Percentiles rank a stretch among this genome's conserved stretches.
Evolutionary conservation across 371 early-diverging fungal species (phyloP).

Genomic region (Mucor sp.): DNA sequence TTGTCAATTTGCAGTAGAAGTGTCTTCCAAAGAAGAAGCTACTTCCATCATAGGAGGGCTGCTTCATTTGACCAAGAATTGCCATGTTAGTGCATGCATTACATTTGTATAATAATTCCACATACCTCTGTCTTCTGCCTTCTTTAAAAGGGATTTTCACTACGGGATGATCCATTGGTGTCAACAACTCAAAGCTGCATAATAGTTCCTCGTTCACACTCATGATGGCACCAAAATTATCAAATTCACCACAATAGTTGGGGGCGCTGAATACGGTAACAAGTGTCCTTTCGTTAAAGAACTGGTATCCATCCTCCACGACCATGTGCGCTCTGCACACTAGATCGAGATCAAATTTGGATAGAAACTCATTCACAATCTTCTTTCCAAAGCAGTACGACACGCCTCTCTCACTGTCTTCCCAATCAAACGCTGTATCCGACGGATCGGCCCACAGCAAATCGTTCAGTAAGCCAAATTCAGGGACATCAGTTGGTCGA

Average conservation of each 20-base stretch:
- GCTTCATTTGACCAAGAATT: not conserved
- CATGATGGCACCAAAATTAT: slow-evolving; percentile 97
- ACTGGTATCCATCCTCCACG: slow-evolving; percentile 98
- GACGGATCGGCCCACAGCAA: slow-evolving; percentile 94
- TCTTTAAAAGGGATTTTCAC: slow-evolving; percentile 51
- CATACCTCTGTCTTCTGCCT: slow-evolving; percentile 49
- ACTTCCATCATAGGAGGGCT: slow-evolving; percentile 13
- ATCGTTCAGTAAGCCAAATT: slow-evolving; percentile 88
- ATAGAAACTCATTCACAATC: slow-evolving; percentile 88
- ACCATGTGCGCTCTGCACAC: slow-evolving; percentile 97
- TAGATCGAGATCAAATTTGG: slow-evolving; percentile 90
- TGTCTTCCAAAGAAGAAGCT: slow-evolving; percentile 11
- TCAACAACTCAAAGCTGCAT: slow-evolving; percentile 81
- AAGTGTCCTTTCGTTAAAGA: slow-evolving; percentile 92
- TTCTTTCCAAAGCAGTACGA: slow-evolving; percentile 94
- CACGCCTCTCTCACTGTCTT: slow-evolving; percentile 98
- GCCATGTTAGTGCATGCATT: not conserved
- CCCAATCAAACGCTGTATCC: slow-evolving; percentile 84
- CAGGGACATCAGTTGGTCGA: slow-evolving; percentile 97
- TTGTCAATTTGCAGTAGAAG: not conserved
- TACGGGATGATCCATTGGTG: slow-evolving; percentile 48
- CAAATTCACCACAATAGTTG: slow-evolving; percentile 99
- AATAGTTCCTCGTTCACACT: slow-evolving; percentile 90
- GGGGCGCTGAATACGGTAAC: slow-evolving; percentile 99
- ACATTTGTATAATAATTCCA: not conserved